phyloP scores from a whole-genome alignment of 2,329 filamentous ascomycete species.

The Sporothrix variecibatus region DNA sequence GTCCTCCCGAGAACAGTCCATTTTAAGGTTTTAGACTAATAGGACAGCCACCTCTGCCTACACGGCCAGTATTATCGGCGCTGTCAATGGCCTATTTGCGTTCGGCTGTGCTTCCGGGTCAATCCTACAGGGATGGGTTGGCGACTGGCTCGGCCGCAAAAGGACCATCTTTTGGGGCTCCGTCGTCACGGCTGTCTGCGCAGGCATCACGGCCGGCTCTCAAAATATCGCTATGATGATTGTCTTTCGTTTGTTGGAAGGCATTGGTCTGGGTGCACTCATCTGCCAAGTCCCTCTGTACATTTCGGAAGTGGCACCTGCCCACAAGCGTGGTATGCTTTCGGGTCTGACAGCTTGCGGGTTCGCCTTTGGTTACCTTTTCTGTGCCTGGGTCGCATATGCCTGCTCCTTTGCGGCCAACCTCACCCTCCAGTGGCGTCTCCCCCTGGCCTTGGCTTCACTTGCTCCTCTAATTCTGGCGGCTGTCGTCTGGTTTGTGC shows the following conservation, averaged over 20 bases:
- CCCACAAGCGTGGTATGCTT: not conserved
- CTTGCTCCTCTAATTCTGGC: not conserved
- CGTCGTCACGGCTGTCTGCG: not conserved
- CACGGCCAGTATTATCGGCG: not conserved
- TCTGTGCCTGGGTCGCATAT: not conserved
- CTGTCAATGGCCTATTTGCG: not conserved
- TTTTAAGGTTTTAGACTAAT: too few species aligned
- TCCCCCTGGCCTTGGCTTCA: not conserved
- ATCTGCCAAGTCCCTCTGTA: not conserved
- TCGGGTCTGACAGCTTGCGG: not conserved
- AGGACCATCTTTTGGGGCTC: slow-evolving; percentile 5
- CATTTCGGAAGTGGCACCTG: not conserved
- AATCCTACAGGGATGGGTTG: not conserved
- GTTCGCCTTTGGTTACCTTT: not conserved
- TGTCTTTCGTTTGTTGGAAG: not conserved
- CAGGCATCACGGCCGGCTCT: not conserved
- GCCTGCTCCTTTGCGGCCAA: not conserved
- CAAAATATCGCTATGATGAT: slow-evolving; percentile 2
- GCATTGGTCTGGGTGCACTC: not conserved
- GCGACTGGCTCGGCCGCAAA: not conserved
- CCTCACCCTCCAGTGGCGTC: not conserved
- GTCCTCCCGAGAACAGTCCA: not conserved
- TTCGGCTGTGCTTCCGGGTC: not conserved
- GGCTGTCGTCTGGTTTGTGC: not conserved
- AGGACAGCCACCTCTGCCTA: not conserved